Evolutionary conservation across 2,329 filamentous ascomycete genomes (phyloP), one percentile per base, ranked within the genome.

Genomic region (Aspergillus phoenicis): DNA sequence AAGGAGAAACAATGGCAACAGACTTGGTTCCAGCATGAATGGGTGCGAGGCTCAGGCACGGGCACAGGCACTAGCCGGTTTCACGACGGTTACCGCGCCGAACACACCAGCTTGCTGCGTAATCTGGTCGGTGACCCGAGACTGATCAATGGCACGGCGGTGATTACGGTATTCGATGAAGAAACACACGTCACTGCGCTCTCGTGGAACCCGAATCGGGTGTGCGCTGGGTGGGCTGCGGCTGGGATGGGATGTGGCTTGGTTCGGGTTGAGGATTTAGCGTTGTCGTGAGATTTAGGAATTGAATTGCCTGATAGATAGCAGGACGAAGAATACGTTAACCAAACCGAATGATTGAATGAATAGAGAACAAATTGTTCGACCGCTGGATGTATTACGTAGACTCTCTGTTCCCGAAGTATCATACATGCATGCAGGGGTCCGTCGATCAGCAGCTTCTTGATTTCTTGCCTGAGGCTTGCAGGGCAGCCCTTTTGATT

Each of bases 201-300:
- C 24, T 82, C 83, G 43, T 91, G 89, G 89, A 91, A 91, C 69
- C 87, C 88, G 1, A 90, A 91, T 67, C 72, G 81, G 38, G 78
- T 81, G n/a, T 88, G 82, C 67, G 86, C 87, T 11, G 88, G 83
- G 66, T 90, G 89, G 88, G 87, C 86, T 2, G 87, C 87, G 8
- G 84, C 84, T 3, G 87, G 85, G 0, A 83, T 89, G 82, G 89
- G 83, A 0, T 90, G 87, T 28, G 89, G 89, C 0, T 72, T 91
- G 61, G 79, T 91, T 47, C 83, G 86, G 62, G 79, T 91, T 20
- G 85, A 89, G 79, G 88, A 91, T 69, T 72, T 91, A 22, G 86
- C 87, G 0, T 69, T 75, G 39, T 56, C 39, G 15, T 56, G 26
- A 47, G 8, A 7, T 11, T 30, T 30, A 5, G 28, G 4, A 51